Evolutionary conservation across 2,329 filamentous ascomycete genomes (phyloP).

Genomic region (Chrysoporthe puriensis): DNA sequence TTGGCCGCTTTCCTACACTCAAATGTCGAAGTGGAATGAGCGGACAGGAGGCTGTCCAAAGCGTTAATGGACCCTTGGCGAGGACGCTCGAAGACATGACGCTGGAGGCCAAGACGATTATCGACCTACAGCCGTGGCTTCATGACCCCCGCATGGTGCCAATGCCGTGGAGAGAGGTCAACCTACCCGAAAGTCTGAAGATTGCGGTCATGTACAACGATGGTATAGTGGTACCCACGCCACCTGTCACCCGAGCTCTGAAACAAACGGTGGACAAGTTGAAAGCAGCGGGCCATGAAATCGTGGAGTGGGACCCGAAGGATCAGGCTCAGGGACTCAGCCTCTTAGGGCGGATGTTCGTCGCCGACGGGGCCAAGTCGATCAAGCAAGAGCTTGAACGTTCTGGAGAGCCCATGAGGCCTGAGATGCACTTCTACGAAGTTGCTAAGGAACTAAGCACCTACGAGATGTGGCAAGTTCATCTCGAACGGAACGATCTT

Average conservation of each 20-base stretch:
- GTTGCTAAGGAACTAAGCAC: slow-evolving; percentile 44
- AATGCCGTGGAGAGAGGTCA: slow-evolving; percentile 55
- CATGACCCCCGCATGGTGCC: slow-evolving; percentile 61
- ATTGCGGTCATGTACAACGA: slow-evolving; percentile 69
- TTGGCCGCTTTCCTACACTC: slow-evolving; percentile 62
- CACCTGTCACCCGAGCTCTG: slow-evolving; percentile 64
- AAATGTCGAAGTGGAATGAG: slow-evolving; percentile 59
- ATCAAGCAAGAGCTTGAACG: slow-evolving; percentile 44
- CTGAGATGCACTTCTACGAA: slow-evolving; percentile 42
- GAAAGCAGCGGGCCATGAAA: slow-evolving; percentile 49
- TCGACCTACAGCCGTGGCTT: slow-evolving; percentile 59
- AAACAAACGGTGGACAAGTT: slow-evolving; percentile 48
- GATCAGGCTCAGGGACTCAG: slow-evolving; percentile 44
- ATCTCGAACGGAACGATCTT: slow-evolving; percentile 48
- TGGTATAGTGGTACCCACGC: slow-evolving; percentile 66
- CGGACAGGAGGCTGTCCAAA: slow-evolving; percentile 67
- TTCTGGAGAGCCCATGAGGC: slow-evolving; percentile 48
- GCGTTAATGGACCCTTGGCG: slow-evolving; percentile 67
- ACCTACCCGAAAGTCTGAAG: slow-evolving; percentile 47
- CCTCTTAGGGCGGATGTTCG: slow-evolving; percentile 50
- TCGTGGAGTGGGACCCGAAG: slow-evolving; percentile 54
- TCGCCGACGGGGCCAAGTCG: slow-evolving; percentile 50
- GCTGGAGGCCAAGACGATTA: slow-evolving; percentile 56
- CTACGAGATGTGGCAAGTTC: slow-evolving; percentile 52
- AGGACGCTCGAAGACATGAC: slow-evolving; percentile 58